These are phyloP conservation scores for Austropuccinia psidii DNA, from an alignment of 1,284 basidiomycete species.

Conservation along the genomic window DNA sequence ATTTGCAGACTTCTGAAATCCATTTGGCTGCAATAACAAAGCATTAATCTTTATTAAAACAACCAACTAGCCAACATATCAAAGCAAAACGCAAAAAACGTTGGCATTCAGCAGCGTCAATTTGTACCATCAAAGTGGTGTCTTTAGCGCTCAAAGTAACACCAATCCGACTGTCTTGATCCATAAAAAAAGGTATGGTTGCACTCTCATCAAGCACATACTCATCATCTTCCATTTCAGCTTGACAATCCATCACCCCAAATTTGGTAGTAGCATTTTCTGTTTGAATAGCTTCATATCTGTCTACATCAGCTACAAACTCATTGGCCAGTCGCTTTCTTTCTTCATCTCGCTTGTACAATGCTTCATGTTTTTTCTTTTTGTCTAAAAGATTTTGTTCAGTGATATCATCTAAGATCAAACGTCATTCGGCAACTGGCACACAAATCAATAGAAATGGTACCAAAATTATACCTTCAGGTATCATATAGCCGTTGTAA, in stretches of 20 bases:
- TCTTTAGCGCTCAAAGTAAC: no score
- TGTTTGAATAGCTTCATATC: constrained; percentile 78
- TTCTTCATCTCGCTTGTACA: constrained; percentile 92
- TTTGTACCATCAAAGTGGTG: constrained; percentile 71
- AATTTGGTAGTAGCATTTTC: constrained; percentile 76
- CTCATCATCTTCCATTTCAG: constrained; percentile 74
- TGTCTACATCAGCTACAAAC: constrained; percentile 90
- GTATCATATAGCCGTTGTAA: no score
- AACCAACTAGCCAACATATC: no score
- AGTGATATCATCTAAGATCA: constrained; percentile 86
- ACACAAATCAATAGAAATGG: no score
- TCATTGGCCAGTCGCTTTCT: constrained; percentile 65
- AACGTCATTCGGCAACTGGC: background rate
- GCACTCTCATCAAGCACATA: constrained; percentile 99
- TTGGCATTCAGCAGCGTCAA: constrained; percentile 82
- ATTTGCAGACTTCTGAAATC: no score
- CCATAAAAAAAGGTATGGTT: no score
- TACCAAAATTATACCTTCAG: no score
- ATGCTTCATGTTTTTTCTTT: constrained; percentile 85
- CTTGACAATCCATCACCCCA: constrained; percentile 78
- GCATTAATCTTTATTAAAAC: no score
- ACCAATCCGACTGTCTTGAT: no score
- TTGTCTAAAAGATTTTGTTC: constrained; percentile 96
- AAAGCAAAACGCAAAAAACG: no score
- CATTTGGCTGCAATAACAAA: no score